Evolutionary conservation across 441 rosid genomes (phyloP).

Genomic region (Euphorbia corollata): DNA sequence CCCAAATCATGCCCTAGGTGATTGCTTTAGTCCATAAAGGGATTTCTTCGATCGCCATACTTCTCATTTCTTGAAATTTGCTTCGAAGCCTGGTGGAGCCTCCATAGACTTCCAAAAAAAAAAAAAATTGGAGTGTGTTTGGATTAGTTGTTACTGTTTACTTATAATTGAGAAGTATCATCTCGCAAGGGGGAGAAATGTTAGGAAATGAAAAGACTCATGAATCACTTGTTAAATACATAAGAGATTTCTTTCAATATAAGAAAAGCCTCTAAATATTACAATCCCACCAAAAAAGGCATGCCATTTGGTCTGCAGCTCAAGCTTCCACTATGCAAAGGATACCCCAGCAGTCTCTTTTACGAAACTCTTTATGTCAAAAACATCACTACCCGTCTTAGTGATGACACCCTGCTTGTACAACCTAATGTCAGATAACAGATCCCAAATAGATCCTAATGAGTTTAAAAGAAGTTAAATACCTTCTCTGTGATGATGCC

Average conservation of each 20-base stretch:
- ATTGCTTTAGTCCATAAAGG: no score
- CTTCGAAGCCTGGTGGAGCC: no score
- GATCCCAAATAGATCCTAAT: background rate
- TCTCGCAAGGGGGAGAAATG: no score
- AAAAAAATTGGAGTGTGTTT: no score
- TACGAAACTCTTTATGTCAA: slow-evolving; percentile 50
- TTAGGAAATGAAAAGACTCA: no score
- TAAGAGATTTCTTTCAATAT: background rate
- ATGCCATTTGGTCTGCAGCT: background rate
- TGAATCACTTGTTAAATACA: no score
- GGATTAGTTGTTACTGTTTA: no score
- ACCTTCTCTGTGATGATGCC: slow-evolving; percentile 87
- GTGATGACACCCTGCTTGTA: slow-evolving; percentile 63
- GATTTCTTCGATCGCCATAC: no score
- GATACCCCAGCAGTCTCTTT: background rate
- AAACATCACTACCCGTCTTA: slow-evolving; percentile 34
- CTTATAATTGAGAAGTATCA: no score
- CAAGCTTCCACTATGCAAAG: background rate
- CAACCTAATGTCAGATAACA: slow-evolving; percentile 13
- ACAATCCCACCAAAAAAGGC: background rate
- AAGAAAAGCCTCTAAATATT: background rate
- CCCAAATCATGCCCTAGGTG: no score
- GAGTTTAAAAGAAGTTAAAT: background rate
- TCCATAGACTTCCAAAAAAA: no score
- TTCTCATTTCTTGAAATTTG: no score